Conservation (phyloP, 2,329 filamentous ascomycete genomes). For the Eutypa lata region DNA sequence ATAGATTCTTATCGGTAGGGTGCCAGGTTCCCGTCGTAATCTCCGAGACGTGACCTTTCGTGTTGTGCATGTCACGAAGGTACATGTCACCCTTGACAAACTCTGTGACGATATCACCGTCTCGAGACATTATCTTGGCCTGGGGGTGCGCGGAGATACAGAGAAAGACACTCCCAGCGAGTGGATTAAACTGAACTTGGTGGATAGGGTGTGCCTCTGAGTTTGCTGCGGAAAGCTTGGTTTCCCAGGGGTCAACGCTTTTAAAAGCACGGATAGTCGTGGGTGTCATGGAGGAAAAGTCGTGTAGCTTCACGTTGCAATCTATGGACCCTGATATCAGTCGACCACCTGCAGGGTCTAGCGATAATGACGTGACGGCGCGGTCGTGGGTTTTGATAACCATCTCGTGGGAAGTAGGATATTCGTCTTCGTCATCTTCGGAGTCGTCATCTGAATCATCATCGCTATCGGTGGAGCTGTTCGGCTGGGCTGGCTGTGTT, state of each 20-base stretch:
- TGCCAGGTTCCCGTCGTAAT: conserved; percentile 89
- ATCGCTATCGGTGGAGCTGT: conserved; percentile 33
- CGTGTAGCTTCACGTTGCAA: conserved; percentile 87
- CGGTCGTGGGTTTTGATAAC: conserved; percentile 89
- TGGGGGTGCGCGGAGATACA: conserved; percentile 88
- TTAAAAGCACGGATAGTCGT: conserved; percentile 93
- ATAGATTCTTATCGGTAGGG: conserved; percentile 78
- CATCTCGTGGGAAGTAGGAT: conserved; percentile 88
- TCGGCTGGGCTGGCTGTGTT: conserved; percentile 18
- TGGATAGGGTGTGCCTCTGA: conserved; percentile 87
- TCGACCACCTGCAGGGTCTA: conserved; percentile 81
- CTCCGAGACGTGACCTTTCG: conserved; percentile 93
- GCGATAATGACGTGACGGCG: conserved; percentile 76
- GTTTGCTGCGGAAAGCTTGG: conserved; percentile 65
- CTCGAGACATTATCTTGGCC: conserved; percentile 82
- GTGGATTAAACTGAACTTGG: conserved; percentile 80
- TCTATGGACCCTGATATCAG: conserved; percentile 90
- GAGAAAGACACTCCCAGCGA: conserved; percentile 75
- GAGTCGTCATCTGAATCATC: conserved; percentile 52
- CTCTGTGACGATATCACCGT: conserved; percentile 81
- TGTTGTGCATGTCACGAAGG: conserved; percentile 93
- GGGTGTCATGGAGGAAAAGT: conserved; percentile 93
- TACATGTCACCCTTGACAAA: conserved; percentile 99
- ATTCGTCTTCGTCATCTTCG: conserved; percentile 79
- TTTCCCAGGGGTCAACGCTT: conserved; percentile 79